Percentiles rank a stretch among this genome's conserved stretches.
These are phyloP conservation scores for Sclerotinia glacialis DNA, from an alignment of 2,329 filamentous ascomycete genomes.

Conservation along the genomic window DNA sequence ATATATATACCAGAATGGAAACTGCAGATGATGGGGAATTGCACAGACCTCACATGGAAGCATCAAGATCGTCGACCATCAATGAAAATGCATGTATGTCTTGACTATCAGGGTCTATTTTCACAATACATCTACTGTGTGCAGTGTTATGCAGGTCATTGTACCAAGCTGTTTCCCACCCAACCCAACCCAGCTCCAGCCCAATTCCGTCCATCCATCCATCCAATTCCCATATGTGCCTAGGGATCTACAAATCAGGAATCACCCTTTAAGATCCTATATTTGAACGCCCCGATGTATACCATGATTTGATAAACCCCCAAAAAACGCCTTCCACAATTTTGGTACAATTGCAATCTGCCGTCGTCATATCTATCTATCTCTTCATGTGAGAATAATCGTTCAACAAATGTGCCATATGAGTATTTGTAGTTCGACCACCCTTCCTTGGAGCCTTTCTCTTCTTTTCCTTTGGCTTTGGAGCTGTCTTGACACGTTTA, in stretches of 20 bases:
- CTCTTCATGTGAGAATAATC: slow-evolving; percentile 38
- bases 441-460: slow-evolving; percentile 39
- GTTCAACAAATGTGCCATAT: slow-evolving; percentile 40
- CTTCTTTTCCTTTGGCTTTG: slow-evolving; percentile 42
- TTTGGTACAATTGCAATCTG: slow-evolving; percentile 6
- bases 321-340: slow-evolving; percentile 6
- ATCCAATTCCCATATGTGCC: not conserved
- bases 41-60: not conserved
- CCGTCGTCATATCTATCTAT: not conserved
- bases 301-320: not conserved
- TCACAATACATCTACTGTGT: not conserved
- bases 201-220: not conserved
- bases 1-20: not conserved
- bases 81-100: not conserved
- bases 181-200: not conserved
- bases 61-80: not conserved
- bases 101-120: not conserved
- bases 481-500: slow-evolving; percentile 39
- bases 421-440: slow-evolving; percentile 40
- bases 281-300: not conserved
- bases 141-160: not conserved
- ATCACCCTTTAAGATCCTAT: not conserved
- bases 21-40: not conserved
- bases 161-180: not conserved
- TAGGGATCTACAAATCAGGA: not conserved